Base-by-base conservation (phyloP, 129 eudicot species). In the Pittosporum tobira region DNA sequence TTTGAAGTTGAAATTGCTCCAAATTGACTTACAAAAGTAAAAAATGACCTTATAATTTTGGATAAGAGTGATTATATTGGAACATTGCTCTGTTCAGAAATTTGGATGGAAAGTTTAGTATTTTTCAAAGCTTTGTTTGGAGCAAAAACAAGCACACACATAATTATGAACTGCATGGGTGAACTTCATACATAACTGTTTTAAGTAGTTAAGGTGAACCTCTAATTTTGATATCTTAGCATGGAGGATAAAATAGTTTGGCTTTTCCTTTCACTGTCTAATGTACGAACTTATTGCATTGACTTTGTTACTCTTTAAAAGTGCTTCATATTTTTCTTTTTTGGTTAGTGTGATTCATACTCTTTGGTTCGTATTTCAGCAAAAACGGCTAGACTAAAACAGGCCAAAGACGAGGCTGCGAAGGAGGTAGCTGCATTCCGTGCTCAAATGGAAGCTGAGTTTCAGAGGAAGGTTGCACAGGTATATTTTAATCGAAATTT, bases 351-450 rank as follows among this genome's bases (percentile, higher is more conserved):
- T 28, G 54, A 43, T 45, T 19, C 50, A 48, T 23, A 38, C 29
- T 25, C 34, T 27, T 30, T 25, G 70, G 56, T 61, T 56, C 62
- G 61, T 62, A 16, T 73, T 18, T 47, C 77, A 88, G 96, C 86
- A 47, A 88, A 88, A 66, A 54, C 71, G 75, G 90, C 90, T 49
- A 74, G 96, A 69, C 64, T 88, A 15, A 88, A 74, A 58, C 96
- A 88, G 65, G 94, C 96, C n/a, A 81, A 88, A 67, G 90, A 84
- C 3, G 94, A 88, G 63, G 94, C 94, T 36, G 87, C 73, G 74
- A 88, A 66, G 74, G 96, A 88, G 63, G 73, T 88, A 40, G 86
- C 96, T 71, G 94, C 81, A 42, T 88, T 80, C 51, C 94, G 96
- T 72, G 96, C 96, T 45, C 94, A 76, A 53, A 76, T 84, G 82